A percentile compares a stretch with the other conserved stretches of the same genome.
Evolutionary conservation across 192 early-diverging fungal genomes (phyloP).

Genomic region (Backusella morwellensis): DNA sequence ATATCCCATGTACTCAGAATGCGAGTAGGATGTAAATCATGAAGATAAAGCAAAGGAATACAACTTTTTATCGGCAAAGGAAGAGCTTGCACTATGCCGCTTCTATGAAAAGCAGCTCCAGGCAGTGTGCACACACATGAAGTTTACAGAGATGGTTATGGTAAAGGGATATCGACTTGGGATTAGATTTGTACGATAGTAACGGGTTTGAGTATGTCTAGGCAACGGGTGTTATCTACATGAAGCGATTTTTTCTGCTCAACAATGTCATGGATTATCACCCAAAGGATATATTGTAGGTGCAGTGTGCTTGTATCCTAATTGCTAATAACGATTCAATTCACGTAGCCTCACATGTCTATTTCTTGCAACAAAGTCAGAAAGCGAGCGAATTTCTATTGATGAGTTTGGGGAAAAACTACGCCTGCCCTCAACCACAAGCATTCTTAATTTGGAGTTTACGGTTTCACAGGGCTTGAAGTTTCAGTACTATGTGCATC

Average conservation of each 20-base stretch:
- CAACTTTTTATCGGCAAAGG: slow-evolving; percentile 47
- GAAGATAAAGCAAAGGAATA: slow-evolving; percentile 21
- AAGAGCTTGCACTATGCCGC: slow-evolving; percentile 50
- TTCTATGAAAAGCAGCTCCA: slow-evolving; percentile 55
- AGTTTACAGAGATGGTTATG: slow-evolving; percentile 43
- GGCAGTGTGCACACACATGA: slow-evolving; percentile 40
- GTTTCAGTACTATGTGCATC: slow-evolving; percentile 73
- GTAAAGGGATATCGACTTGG: slow-evolving; percentile 14
- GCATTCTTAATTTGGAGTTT: slow-evolving; percentile 65
- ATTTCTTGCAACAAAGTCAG: slow-evolving; percentile 75
- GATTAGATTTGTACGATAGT: not conserved
- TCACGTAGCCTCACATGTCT: slow-evolving; percentile 60
- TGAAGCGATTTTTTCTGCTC: slow-evolving; percentile 80
- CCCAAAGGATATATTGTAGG: slow-evolving; percentile 71
- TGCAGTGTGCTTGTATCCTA: not conserved
- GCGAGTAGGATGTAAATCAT: not conserved
- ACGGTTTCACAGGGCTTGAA: slow-evolving; percentile 68
- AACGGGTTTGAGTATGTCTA: slow-evolving; percentile 29
- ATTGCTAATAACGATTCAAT: not conserved
- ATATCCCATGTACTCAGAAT: not conserved
- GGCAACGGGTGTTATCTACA: slow-evolving; percentile 77
- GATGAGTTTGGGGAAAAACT: slow-evolving; percentile 64
- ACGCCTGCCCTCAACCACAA: slow-evolving; percentile 44
- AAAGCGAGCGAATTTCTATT: slow-evolving; percentile 69
- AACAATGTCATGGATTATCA: slow-evolving; percentile 82